Base-by-base conservation (phyloP, 139 green algal species). In the Nannochloris sp. region DNA sequence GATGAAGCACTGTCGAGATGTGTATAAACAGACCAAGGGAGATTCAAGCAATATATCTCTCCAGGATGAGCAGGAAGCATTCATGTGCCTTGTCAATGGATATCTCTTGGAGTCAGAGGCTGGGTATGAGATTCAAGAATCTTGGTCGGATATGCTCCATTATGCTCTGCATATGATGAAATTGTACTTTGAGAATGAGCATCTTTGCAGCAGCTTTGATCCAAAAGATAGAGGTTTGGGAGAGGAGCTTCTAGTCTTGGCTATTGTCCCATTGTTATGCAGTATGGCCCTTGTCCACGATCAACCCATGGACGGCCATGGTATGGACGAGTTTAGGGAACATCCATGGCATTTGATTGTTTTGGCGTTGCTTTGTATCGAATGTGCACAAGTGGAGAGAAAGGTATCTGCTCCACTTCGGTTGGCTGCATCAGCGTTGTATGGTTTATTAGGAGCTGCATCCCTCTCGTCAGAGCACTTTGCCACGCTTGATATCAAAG, bases 191-290 rank as follows among this genome's bases (percentile, higher is more conserved):
- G 24, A 48, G 5, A 67, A 72, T 8, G 49, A 77, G 46, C 70
- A 74, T 3, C 68, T 89, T 37, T 85, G 64, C 27, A 54, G 53
- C 2, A 21, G 7, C 2, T 55, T 93, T 21, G 85, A 93, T 55
- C 67, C 81, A 24, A 80, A 87, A n/a, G 86, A 93, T 60, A 60
- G 82, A 4, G 86, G 83, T 24, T 74, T 81, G 15, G 85, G 75
- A 2, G 85, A 93, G 61, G 85, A 92, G 48, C 75, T 90, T 29
- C 68, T 87, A 4, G 44, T 48, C 2, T 51, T 88, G 7, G 86
- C 86, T 3, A 77, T 70, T 2, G 60, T 49, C 1, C 62, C 75
- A 3, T 74, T 91, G 24, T 10, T 87, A 19, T 50, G 53, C 14
- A 68, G 71, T 1, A 62, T 59, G 6, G 34, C 34, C 34, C 34